Percentiles rank a stretch among this genome's conserved stretches.
Evolutionary conservation across 2,329 filamentous ascomycete species (phyloP).

Genomic region (Trichoderma pleuroti): DNA sequence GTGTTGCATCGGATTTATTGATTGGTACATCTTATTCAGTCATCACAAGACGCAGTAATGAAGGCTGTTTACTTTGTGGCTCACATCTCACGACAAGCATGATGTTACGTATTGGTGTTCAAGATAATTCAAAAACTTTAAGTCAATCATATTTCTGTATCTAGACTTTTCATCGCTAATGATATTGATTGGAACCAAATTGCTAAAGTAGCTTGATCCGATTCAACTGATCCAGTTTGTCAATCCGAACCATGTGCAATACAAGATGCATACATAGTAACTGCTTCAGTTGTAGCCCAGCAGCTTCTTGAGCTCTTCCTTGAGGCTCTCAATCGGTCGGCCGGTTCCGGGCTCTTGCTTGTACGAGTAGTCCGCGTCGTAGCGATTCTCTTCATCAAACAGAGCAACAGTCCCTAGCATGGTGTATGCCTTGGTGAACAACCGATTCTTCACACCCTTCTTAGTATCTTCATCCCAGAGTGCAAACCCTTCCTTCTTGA

Average conservation of each 20-base stretch:
- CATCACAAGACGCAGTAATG: not conserved
- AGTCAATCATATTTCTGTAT: not conserved
- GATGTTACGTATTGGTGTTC: not conserved
- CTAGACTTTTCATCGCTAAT: not conserved
- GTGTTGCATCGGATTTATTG: not conserved
- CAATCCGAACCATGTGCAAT: not conserved
- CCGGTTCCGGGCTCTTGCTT: slow-evolving; percentile 17
- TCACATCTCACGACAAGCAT: not conserved
- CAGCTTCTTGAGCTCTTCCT: not conserved
- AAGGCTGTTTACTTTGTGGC: not conserved
- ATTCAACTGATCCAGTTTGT: not conserved
- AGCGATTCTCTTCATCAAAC: slow-evolving; percentile 20
- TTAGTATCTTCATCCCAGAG: slow-evolving; percentile 14
- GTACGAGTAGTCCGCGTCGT: slow-evolving; percentile 17
- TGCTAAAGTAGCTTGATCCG: not conserved
- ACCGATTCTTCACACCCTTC: slow-evolving; percentile 11
- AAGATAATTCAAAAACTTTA: not conserved
- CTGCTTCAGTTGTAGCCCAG: not conserved
- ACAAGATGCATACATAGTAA: not conserved
- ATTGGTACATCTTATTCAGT: not conserved
- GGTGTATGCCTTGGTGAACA: slow-evolving; percentile 17
- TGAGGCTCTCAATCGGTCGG: not conserved
- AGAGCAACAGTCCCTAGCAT: slow-evolving; percentile 19
- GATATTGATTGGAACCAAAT: not conserved
- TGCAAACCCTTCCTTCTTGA: not conserved